Evolutionary conservation across 768 basidiomycete genomes (phyloP).

Genomic region (Lentinula edodes): DNA sequence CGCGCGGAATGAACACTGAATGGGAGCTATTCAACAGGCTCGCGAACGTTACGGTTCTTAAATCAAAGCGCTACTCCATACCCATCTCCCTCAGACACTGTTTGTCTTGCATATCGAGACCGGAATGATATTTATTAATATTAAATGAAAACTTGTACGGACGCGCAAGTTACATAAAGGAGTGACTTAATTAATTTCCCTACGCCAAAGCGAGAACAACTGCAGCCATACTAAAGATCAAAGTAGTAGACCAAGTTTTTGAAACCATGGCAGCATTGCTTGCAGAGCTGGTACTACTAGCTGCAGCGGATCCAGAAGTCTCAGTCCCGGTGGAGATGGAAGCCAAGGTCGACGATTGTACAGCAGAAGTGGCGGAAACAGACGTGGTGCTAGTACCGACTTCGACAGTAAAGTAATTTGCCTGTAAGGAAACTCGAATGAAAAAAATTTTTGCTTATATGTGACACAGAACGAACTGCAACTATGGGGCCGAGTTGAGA

Average conservation of each 20-base stretch:
- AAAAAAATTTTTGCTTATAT: not conserved
- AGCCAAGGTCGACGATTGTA: constrained; percentile 54
- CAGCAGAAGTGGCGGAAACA: constrained; percentile 56
- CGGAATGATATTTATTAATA: too few relatives aligned
- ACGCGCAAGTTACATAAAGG: not conserved
- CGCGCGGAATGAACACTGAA: constrained; percentile 1
- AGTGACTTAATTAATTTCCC: not conserved
- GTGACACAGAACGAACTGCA: constrained; percentile 35
- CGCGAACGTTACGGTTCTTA: constrained; percentile 24
- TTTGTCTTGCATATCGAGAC: not conserved
- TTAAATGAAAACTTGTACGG: too few relatives aligned
- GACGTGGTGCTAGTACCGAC: constrained; percentile 53
- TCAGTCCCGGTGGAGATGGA: not conserved
- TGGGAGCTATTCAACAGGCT: constrained; percentile 18
- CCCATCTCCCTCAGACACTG: not conserved
- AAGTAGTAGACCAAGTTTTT: not conserved
- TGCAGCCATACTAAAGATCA: not conserved
- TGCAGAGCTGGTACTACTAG: not conserved
- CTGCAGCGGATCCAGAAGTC: not conserved
- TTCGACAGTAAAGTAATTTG: constrained; percentile 69
- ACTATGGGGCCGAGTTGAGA: constrained; percentile 55
- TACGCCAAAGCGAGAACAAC: not conserved
- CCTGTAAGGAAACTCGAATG: constrained; percentile 30
- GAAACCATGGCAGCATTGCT: not conserved
- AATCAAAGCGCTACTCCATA: not conserved